Evolutionary conservation across 495 filamentous ascomycete genomes (phyloP), one percentile per base, ranked within the genome.

Genomic region (Thozetella sp.): DNA sequence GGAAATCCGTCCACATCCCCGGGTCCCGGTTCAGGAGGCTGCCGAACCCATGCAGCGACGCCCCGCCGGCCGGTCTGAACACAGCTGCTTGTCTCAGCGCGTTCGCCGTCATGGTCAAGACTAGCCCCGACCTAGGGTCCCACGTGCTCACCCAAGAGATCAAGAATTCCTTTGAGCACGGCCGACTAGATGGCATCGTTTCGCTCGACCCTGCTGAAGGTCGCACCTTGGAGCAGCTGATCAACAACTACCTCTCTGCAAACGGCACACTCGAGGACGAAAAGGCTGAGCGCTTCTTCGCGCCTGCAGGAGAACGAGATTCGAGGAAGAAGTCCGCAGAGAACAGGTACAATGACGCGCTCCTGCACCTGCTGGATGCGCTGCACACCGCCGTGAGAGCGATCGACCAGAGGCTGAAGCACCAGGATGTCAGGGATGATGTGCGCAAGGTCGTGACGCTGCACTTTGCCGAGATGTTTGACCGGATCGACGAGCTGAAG

Each of bases 11-110:
- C 23, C 68, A 67, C 2, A 58, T 72, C 4, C 59, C 66, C 6
- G 66, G 67, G 0, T 65, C 59, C 26, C 66, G 59, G 50, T 76
- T 69, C 37, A 58, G 69, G 22, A 68, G 69, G 60, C 59, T 76
- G 4, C 72, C 71, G 10, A 76, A 76, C 53, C 71, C 71, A 10
- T 56, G 40, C 43, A n/a, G 11, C 9, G 43, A 48, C 43, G n/a
- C 10, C 10, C 43, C 43, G 4, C 43, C 43, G n/a, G 11, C 12
- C 10, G 11, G 43, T 19, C n/a, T 48, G n/a, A 20, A 11, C n/a
- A 48, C 20, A 11, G 43, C n/a, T 4, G 43, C n/a, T 20, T 48
- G 43, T 20, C 43, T 48, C 11, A 48, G n/a, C 10, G 43, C 9
- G 20, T 48, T 48, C n/a, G n/a, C 10, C n/a, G n/a, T 3, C 10